These are phyloP conservation scores for Globisporangium takayamanum DNA, from an alignment of 352 stramenopile species.

Conservation along the genomic window DNA sequence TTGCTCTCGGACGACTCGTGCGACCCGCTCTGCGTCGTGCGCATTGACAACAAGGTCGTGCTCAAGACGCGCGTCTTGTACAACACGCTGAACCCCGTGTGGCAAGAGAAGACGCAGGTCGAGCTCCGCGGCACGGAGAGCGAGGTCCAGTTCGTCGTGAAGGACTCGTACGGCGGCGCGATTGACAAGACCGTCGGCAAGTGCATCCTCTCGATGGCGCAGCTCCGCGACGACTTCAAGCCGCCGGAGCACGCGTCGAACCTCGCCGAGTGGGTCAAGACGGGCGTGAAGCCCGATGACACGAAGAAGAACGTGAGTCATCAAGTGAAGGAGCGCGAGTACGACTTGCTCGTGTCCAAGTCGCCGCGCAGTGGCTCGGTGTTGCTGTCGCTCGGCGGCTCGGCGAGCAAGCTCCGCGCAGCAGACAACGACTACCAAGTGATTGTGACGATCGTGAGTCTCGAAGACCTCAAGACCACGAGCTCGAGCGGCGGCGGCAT, in stretches of 20 bases:
- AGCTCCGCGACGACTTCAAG: conserved; percentile 75
- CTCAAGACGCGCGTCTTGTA: conserved; percentile 77
- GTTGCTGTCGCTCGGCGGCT: conserved; percentile 19
- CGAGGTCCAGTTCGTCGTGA: conserved; percentile 74
- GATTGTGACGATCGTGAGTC: conserved; percentile 52
- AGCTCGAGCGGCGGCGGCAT: conserved; percentile 59
- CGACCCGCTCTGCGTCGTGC: conserved; percentile 70
- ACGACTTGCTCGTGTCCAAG: conserved; percentile 58
- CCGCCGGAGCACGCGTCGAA: conserved; percentile 65
- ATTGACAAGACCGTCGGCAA: conserved; percentile 79
- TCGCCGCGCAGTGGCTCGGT: conserved; percentile 23
- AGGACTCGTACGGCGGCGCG: conserved; percentile 76
- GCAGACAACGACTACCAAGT: conserved; percentile 58
- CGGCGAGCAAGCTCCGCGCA: conserved; percentile 15
- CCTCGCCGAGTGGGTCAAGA: conserved; percentile 77
- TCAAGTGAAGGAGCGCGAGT: conserved; percentile 68
- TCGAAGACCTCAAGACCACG: conserved; percentile 56
- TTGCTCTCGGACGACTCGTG: conserved; percentile 71
- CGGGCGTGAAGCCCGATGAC: conserved; percentile 62
- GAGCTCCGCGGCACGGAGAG: conserved; percentile 43
- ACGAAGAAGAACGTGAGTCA: conserved; percentile 83
- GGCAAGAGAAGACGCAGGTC: conserved; percentile 68
- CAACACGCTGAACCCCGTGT: conserved; percentile 80
- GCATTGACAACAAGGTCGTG: conserved; percentile 58
- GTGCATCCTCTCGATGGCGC: conserved; percentile 59